Evolutionary conservation across 2,329 filamentous ascomycete species (phyloP).

Genomic region (Aureobasidium musti): DNA sequence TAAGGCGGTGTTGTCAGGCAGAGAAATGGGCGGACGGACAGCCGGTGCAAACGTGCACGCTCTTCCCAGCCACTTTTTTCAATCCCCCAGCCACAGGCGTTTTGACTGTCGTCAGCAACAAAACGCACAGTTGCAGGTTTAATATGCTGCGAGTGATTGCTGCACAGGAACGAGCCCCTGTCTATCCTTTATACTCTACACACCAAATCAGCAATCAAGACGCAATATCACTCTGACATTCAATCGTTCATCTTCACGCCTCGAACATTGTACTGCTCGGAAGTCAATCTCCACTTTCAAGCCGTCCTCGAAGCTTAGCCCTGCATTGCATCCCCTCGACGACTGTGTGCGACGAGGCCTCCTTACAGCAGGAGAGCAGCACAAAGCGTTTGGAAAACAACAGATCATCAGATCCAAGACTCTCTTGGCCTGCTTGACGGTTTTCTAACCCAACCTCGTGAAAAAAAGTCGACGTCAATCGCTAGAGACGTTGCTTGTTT

Average conservation of each 20-base stretch:
- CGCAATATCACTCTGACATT: conserved; percentile 3
- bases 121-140: conserved; percentile 11
- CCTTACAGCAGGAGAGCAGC: neutral
- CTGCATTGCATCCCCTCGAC: neutral
- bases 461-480: neutral
- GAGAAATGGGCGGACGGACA: neutral
- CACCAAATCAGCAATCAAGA: conserved; percentile 14
- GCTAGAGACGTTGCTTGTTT: conserved; percentile 24
- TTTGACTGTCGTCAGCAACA: conserved; percentile 12
- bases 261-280: neutral
- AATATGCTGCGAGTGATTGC: conserved; percentile 1
- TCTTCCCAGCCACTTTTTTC: conserved; percentile 7
- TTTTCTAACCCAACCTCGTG: conserved; percentile 5
- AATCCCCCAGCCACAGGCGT: conserved; percentile 13
- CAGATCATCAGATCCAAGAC: neutral
- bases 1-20: conserved; percentile 10
- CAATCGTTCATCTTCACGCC: neutral
- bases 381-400: neutral
- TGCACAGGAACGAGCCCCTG: neutral
- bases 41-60: conserved; percentile 8
- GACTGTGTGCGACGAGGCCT: neutral
- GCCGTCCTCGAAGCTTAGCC: conserved; percentile 15
- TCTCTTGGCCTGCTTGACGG: neutral
- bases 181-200: neutral
- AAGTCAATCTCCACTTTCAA: conserved; percentile 7